Conservation (phyloP, 2,329 filamentous ascomycete genomes). For the Xylaria polymorpha region DNA sequence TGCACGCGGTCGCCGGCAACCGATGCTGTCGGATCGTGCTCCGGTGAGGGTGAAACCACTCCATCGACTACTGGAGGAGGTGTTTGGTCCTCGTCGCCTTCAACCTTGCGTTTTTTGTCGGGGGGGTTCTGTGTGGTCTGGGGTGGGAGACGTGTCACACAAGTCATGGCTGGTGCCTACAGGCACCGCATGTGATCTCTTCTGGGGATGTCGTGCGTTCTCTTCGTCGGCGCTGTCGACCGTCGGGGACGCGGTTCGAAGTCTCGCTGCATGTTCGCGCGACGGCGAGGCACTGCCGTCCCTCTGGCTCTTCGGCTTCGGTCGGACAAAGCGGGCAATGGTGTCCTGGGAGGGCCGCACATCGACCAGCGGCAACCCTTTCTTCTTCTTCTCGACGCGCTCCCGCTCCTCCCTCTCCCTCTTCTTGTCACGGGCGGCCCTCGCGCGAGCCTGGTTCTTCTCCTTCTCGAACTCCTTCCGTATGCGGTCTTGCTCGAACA, state of each 20-base stretch:
- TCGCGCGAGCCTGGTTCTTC: slow-evolving; percentile 61
- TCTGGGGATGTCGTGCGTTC: slow-evolving; percentile 18
- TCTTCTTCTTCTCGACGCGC: slow-evolving; percentile 62
- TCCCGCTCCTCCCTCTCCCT: slow-evolving; percentile 64
- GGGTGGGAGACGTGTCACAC: background rate
- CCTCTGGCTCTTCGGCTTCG: slow-evolving; percentile 33
- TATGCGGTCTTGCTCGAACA: slow-evolving; percentile 65
- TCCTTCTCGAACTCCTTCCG: slow-evolving; percentile 64
- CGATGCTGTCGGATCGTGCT: slow-evolving; percentile 1
- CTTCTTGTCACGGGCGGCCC: slow-evolving; percentile 64
- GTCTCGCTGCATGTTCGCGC: background rate
- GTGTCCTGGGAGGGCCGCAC: slow-evolving; percentile 68
- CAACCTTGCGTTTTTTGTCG: slow-evolving; percentile 32
- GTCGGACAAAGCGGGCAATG: slow-evolving; percentile 63
- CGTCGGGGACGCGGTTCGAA: background rate
- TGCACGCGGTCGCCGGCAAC: background rate
- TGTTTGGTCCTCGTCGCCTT: background rate
- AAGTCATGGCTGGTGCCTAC: background rate
- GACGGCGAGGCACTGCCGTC: slow-evolving; percentile 13
- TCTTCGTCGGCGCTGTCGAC: slow-evolving; percentile 32
- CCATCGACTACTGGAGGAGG: background rate
- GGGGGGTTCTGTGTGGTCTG: slow-evolving; percentile 17
- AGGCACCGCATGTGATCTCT: background rate
- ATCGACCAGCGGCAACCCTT: slow-evolving; percentile 64
- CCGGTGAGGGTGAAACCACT: slow-evolving; percentile 1